Evolutionary conservation across 1,284 basidiomycete genomes (phyloP).

Genomic region (Pterulicium gracile): DNA sequence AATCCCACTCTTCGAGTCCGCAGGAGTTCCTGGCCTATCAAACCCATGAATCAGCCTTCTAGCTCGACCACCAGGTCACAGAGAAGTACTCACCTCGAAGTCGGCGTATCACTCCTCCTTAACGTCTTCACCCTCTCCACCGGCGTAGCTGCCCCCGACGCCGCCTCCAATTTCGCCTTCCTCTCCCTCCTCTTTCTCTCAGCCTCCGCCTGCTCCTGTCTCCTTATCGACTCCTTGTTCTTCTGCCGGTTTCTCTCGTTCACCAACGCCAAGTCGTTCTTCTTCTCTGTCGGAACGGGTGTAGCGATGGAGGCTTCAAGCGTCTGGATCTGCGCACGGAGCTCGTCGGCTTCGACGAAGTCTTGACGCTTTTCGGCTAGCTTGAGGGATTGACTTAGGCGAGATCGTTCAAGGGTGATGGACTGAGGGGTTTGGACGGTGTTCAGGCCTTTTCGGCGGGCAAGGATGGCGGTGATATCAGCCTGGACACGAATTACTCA

Average conservation of each 20-base stretch:
- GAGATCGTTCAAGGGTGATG: constrained; percentile 46
- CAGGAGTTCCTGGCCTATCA: constrained; percentile 40
- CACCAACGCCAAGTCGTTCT: constrained; percentile 12
- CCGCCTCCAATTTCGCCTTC: constrained; percentile 49
- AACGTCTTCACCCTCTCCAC: constrained; percentile 46
- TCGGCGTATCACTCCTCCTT: constrained; percentile 31
- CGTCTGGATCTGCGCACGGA: constrained; percentile 54
- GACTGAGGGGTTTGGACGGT: constrained; percentile 21
- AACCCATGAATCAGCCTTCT: constrained; percentile 6
- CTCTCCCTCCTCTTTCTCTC: constrained; percentile 42
- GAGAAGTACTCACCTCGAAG: constrained; percentile 35
- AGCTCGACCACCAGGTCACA: constrained; percentile 9
- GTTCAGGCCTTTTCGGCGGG: constrained; percentile 48
- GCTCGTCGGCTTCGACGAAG: constrained; percentile 39
- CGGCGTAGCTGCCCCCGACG: constrained; percentile 31
- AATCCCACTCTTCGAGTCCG: no score
- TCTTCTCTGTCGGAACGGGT: constrained; percentile 1
- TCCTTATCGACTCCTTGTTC: constrained; percentile 69
- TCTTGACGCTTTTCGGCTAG: constrained; percentile 68
- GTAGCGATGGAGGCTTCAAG: constrained; percentile 21
- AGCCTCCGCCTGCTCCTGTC: constrained; percentile 60
- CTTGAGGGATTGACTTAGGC: constrained; percentile 54
- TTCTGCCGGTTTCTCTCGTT: constrained; percentile 50
- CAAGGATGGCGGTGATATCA: constrained; percentile 65
- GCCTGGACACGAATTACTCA: constrained; percentile 25